A percentile compares a stretch with the other conserved stretches of the same genome.
Conservation (phyloP, 2,329 filamentous ascomycete genomes). For the Cladosporium oxysporum region DNA sequence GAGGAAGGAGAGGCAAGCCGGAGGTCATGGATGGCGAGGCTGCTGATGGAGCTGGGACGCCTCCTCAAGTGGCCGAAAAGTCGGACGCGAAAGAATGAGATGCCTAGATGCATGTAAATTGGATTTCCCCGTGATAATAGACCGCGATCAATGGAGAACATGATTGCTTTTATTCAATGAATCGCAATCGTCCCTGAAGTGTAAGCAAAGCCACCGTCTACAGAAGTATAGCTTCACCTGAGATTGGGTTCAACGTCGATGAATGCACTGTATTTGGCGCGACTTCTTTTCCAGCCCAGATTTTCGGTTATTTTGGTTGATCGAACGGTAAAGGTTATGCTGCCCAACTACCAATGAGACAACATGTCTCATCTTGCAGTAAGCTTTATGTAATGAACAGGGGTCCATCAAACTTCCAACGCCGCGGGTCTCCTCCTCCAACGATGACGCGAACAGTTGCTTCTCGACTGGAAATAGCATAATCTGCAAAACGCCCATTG, state of each 20-base stretch:
- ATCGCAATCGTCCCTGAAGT: background rate
- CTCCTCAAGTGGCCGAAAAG: conserved; percentile 32
- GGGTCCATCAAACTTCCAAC: conserved; percentile 5
- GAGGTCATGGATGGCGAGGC: conserved; percentile 33
- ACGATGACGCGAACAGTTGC: conserved; percentile 6
- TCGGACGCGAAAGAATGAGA: conserved; percentile 8
- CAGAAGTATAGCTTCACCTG: background rate
- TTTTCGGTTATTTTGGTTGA: background rate
- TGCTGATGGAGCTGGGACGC: background rate
- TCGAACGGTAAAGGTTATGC: background rate
- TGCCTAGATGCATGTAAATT: background rate
- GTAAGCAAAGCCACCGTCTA: background rate
- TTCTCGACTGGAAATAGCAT: background rate
- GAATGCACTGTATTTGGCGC: background rate
- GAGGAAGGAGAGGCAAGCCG: conserved; percentile 25
- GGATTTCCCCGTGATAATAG: background rate
- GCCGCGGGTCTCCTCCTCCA: background rate
- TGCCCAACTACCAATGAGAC: background rate
- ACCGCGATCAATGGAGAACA: background rate
- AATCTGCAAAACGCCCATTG: background rate
- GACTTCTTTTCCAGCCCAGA: background rate
- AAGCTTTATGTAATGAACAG: background rate
- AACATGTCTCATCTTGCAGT: background rate
- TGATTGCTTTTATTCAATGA: background rate
- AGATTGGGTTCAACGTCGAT: background rate